Evolutionary conservation across 306 rosid species (phyloP).

Genomic region (Trifolium dubium): DNA sequence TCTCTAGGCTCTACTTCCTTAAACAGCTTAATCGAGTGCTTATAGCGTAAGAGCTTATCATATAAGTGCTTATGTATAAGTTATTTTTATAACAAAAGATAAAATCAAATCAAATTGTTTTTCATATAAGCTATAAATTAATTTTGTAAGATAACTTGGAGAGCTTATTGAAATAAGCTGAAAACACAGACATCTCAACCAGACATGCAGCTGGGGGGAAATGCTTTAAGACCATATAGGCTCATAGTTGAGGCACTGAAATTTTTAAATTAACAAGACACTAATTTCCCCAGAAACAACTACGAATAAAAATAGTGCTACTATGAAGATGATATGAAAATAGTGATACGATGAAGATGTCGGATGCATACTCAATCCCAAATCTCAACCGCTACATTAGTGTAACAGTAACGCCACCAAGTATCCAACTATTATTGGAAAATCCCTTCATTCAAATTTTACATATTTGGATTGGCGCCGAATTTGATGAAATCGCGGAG

Average conservation of each 20-base stretch:
- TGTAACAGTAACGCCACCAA: not conserved
- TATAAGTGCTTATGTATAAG: not conserved
- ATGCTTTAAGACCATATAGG: slow-evolving; percentile 22
- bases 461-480: not conserved
- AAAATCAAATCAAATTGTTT: not conserved
- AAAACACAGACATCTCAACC: not conserved
- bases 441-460: not conserved
- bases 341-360: slow-evolving; percentile 22
- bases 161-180: not conserved
- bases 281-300: slow-evolving; percentile 8
- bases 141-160: not conserved
- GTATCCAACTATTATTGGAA: not conserved
- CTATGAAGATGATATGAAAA: not conserved
- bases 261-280: slow-evolving; percentile 1
- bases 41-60: not conserved
- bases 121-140: not conserved
- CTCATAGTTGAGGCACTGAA: not conserved
- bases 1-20: slow-evolving; percentile 13
- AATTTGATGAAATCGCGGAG: not conserved
- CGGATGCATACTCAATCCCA: slow-evolving; percentile 33
- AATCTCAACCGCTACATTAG: slow-evolving; percentile 22
- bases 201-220: slow-evolving; percentile 1
- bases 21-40: not conserved
- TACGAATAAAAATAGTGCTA: not conserved
- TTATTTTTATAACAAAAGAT: not conserved